Evolutionary conservation across 2,329 filamentous ascomycete species (phyloP), one percentile per base, ranked within the genome.

Genomic region (Monosporascus sp.): DNA sequence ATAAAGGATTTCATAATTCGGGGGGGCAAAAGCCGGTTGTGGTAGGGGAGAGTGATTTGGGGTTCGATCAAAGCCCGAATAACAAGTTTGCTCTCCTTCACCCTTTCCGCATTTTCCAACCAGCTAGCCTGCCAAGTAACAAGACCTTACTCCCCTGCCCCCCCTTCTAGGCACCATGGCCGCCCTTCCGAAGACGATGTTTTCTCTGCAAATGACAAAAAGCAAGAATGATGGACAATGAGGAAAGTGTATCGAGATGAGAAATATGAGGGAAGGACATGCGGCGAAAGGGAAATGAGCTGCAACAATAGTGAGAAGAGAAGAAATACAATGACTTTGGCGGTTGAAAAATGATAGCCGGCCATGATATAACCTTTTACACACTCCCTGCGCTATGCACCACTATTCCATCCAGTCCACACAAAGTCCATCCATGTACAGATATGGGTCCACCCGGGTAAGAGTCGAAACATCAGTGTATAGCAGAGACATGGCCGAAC

Each of bases 351-450:
- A 63, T 60, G 63, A 65, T 60, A 60, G 63, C 65, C 60, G 63
- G 59, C 62, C 65, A 56, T 52, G 61, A 64, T 64, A 67, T 64
- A 68, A 60, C 61, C 62, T 65, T 34, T 61, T 63, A 63, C 65
- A 46, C 42, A 68, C 63, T 67, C 65, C 65, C 62, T 66, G 63
- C 66, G 65, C 66, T 69, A 68, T 67, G 65, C 60, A 62, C 65
- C 65, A 57, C 64, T 62, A 55, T 61, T 62, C 62, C 63, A 62
- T 64, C 63, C 66, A 69, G 65, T 65, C 57, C 55, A 52, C 51
- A 60, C 56, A 54, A 55, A 51, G 54, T 51, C 49, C 51, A 49
- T 54, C 50, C 52, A 57, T 60, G 64, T 65, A 68, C 61, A 67
- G 65, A 55, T 59, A 59, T 62, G 56, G 31, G 54, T 58, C 58